A percentile compares a stretch with the other conserved stretches of the same genome.
phyloP scores from a whole-genome alignment of 2,329 filamentous ascomycete species.

The Apiospora aurea region DNA sequence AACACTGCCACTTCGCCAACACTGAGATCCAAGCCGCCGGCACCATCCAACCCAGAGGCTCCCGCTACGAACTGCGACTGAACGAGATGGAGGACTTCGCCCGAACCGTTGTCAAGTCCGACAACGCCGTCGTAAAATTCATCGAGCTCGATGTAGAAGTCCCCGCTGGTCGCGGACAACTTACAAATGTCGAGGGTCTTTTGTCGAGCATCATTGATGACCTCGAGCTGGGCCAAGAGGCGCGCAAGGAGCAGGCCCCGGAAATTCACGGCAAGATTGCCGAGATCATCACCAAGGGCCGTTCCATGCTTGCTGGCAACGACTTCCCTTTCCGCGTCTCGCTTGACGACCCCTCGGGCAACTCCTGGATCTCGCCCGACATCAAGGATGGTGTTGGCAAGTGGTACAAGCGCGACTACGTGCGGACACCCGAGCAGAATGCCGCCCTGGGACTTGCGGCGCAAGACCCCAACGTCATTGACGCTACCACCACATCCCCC shows the following conservation, averaged over 20 bases:
- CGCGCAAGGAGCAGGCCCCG: conserved; percentile 77
- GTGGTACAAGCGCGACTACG: conserved; percentile 86
- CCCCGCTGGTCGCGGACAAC: conserved; percentile 85
- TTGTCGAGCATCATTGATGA: conserved; percentile 81
- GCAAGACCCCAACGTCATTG: conserved; percentile 58
- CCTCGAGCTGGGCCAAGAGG: conserved; percentile 81
- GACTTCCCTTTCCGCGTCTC: conserved; percentile 87
- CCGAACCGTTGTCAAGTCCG: conserved; percentile 90
- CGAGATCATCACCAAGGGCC: conserved; percentile 75
- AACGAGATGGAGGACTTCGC: conserved; percentile 77
- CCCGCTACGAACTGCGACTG: conserved; percentile 82
- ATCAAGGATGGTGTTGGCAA: conserved; percentile 82
- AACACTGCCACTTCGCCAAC: conserved; percentile 88
- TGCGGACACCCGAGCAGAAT: conserved; percentile 86
- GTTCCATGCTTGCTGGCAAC: conserved; percentile 78
- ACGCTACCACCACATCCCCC: conserved; percentile 50
- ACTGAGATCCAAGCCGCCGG: conserved; percentile 94
- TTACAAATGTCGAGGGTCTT: conserved; percentile 93
- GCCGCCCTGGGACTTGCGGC: conserved; percentile 74
- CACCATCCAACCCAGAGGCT: conserved; percentile 87
- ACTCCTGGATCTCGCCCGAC: conserved; percentile 94
- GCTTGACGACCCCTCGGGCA: conserved; percentile 90
- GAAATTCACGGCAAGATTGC: conserved; percentile 82
- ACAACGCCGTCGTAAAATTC: conserved; percentile 84
- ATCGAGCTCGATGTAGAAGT: conserved; percentile 95